Evolutionary conservation across 192 early-diverging fungal species (phyloP), one percentile per base, ranked within the genome.

Genomic region (Phycomyces nitens): DNA sequence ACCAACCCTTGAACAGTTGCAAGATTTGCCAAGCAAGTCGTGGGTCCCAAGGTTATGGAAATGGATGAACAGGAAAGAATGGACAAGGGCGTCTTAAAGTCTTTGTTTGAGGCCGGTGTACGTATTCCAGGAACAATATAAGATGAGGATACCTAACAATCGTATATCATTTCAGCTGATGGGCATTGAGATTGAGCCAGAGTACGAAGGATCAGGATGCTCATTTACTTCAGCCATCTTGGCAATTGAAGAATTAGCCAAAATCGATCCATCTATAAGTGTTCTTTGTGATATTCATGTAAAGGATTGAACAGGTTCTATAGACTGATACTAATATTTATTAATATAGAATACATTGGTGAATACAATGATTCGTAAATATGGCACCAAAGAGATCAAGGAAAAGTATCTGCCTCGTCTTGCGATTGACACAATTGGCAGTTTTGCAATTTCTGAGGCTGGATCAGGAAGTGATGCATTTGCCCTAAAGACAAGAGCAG

Each of bases 301-400:
- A 69, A 11, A 64, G 2, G 7, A 2, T 34, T 34, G 29, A 7
- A 34, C n/a, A n/a, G n/a, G n/a, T n/a, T n/a, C n/a, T n/a, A n/a
- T n/a, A n/a, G n/a, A n/a, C n/a, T n/a, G n/a, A n/a, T n/a, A n/a
- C n/a, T n/a, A n/a, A n/a, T n/a, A n/a, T n/a, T n/a, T n/a, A n/a
- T n/a, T n/a, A n/a, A n/a, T 34, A 44, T 74, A 99, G 81, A 99
- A 99, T 79, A 99, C 96, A 3, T 82, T 99, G 24, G 94, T 97
- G 63, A 91, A 92, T 81, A 99, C 96, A 39, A 65, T 96, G 56
- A 86, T 99, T 76, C 81, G 86, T 68, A 88, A 92, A 55, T 93
- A 94, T 77, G 96, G 70, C 18, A 86, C 75, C 42, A 74, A 86
- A 11, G 79, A 79, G 8, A 78, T 93, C 58, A 88, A 96, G 81